phyloP scores from a whole-genome alignment of 495 filamentous ascomycete genomes.

The Penicillium herquei region DNA sequence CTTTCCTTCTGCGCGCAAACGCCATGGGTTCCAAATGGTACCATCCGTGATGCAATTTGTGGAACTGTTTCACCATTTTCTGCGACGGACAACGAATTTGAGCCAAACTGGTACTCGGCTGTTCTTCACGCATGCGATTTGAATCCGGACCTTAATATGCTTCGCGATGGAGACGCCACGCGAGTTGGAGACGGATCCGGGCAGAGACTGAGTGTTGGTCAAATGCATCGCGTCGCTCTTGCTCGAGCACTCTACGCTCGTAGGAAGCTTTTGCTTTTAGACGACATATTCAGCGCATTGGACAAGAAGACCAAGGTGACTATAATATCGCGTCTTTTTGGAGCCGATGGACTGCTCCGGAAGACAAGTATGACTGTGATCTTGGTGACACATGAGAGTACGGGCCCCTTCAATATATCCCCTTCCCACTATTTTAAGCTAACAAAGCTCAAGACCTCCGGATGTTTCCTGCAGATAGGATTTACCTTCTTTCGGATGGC shows the following conservation, averaged over 20 bases:
- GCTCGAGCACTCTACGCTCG: background rate
- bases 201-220: background rate
- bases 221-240: background rate
- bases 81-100: background rate
- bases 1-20: background rate
- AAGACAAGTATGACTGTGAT: background rate
- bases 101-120: background rate
- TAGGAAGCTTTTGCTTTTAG: background rate
- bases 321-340: background rate
- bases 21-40: background rate
- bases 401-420: background rate
- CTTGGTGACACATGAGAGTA: background rate
- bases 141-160: background rate
- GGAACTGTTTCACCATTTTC: background rate
- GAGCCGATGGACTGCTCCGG: slow-evolving; percentile 1
- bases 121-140: background rate
- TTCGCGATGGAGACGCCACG: background rate
- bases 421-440: background rate
- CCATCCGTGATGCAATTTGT: slow-evolving; percentile 1
- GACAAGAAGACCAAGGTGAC: background rate
- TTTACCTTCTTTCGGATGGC: background rate
- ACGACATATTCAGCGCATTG: background rate
- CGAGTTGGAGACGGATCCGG: background rate
- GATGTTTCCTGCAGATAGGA: background rate
- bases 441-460: background rate